Evolutionary conservation across 23 red algal species (phyloP).

Genomic region (Chondrus crispus): DNA sequence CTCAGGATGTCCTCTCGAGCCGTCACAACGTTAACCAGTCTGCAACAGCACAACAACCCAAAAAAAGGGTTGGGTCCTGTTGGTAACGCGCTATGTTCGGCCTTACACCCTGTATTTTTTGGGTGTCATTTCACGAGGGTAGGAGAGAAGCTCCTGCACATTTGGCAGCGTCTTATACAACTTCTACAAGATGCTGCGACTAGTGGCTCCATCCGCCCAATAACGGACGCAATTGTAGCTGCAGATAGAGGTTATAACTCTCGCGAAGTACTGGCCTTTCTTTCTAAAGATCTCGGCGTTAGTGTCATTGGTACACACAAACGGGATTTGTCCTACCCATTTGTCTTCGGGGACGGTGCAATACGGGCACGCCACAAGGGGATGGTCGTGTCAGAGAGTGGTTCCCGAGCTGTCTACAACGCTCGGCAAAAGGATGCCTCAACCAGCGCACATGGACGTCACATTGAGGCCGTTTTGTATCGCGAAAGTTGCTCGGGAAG

Average conservation of each 20-base stretch:
- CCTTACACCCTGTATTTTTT: not conserved
- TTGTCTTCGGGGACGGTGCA: not conserved
- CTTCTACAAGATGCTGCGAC: not conserved
- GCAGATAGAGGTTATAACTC: slow-evolving; percentile 3
- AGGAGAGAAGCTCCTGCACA: not conserved
- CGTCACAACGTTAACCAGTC: not conserved
- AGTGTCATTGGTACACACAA: not conserved
- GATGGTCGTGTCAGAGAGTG: not conserved
- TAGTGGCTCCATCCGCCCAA: not conserved
- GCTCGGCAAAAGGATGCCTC: not conserved
- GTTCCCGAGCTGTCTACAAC: not conserved
- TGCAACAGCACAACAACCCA: not conserved
- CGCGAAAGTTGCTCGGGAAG: not conserved
- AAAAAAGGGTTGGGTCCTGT: not conserved
- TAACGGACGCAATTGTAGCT: not conserved
- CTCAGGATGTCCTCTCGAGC: not conserved
- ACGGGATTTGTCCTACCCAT: not conserved
- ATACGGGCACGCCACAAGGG: not conserved
- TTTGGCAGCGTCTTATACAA: not conserved
- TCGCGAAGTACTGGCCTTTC: not conserved
- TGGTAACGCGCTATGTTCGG: not conserved
- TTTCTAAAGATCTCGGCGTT: not conserved
- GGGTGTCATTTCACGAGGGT: not conserved
- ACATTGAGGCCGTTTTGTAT: not conserved
- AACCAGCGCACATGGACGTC: not conserved